phyloP scores from a whole-genome alignment of 306 rosid species.

The Acacia crassicarpa region DNA sequence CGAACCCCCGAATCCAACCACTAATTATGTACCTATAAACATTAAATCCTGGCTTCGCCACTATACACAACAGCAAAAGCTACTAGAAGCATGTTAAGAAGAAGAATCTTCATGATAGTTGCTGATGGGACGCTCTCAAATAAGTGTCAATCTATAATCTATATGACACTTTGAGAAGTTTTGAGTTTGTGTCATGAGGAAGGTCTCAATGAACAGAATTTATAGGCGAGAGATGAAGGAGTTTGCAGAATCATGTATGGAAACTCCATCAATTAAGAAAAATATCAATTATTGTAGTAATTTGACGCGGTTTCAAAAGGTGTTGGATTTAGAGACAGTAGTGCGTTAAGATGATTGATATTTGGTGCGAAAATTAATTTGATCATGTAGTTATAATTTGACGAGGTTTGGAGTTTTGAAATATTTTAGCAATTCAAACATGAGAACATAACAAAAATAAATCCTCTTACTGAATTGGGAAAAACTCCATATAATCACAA shows the following conservation, averaged over 20 bases:
- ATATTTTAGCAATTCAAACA: background rate
- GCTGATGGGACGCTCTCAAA: too few species aligned
- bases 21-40: too few species aligned
- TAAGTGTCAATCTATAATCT: too few species aligned
- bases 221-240: background rate
- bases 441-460: background rate
- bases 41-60: too few species aligned
- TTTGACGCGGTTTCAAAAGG: background rate
- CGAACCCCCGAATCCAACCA: too few species aligned
- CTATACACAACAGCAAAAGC: too few species aligned
- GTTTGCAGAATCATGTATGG: slow-evolving; percentile 1
- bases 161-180: background rate
- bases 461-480: background rate
- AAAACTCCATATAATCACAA: background rate
- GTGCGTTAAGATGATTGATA: background rate
- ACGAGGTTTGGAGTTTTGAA: background rate
- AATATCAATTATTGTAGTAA: too few species aligned
- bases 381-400: background rate
- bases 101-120: too few species aligned
- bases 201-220: background rate
- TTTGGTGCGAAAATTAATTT: background rate
- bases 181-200: background rate
- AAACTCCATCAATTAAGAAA: background rate
- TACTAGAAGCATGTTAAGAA: too few species aligned
- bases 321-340: background rate